Base-by-base conservation (phyloP, 192 early-diverging fungal species). In the Backusella morwellensis region DNA sequence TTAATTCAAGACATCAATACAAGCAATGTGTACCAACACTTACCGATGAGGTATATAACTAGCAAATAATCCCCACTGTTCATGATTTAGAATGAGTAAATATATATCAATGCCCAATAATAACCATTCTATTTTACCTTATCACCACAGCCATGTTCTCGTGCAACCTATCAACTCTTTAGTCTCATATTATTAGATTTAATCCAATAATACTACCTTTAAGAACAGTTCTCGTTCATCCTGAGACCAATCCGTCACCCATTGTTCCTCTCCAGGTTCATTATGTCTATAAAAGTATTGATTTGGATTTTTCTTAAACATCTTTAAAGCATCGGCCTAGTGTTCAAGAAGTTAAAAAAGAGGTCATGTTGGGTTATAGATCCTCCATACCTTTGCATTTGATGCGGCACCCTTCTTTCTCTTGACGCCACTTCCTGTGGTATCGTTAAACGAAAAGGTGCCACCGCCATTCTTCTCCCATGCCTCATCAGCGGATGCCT, bases 381-480 rank as follows among this genome's bases (percentile, higher is more conserved):
- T 32, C 32, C 32, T 3, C 32, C 32, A 32, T 32, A 80, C 81
- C 76, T 75, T 80, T 54, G 75, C 81, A 76, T 76, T 80, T 0
- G 77, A 75, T 41, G 26, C 23, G 36, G 52, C 35, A 0, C 56
- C 74, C 11, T 70, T 54, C 11, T 66, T 54, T 6, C 73, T 50
- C 35, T 73, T 76, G 29, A 86, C 86, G 23, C 88, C 86, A 12
- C 80, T 85, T 17, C 91, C 91, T 52, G 90, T 68, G 0, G 90
- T 91, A 72, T 92, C 89, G 26, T 84, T 89, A 74, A 86, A 92
- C 15, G 93, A 92, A 74, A 91, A 94, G 21, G 85, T 88, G 29
- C 93, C 93, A 23, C 93, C 93, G 19, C 93, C 93, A 63, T 94
- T 89, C 70, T 87, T 89, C 44, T 94, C 92, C 93, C 93, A 94